phyloP scores from a whole-genome alignment of 306 rosid genomes.

The Cicer pinnatifidum region DNA sequence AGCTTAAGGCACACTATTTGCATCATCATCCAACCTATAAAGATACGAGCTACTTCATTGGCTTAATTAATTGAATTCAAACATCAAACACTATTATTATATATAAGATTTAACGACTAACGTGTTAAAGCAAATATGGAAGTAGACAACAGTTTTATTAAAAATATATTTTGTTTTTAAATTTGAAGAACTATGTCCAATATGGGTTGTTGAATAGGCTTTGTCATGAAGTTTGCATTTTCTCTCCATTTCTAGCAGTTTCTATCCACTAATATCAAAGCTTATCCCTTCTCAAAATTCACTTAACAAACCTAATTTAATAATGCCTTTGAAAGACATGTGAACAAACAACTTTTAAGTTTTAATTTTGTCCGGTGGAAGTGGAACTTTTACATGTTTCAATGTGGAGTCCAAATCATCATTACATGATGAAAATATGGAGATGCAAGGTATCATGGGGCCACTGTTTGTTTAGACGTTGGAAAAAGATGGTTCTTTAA shows the following conservation, averaged over 20 bases:
- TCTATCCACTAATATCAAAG: constrained; percentile 33
- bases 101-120: constrained; percentile 38
- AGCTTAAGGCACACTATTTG: constrained; percentile 11
- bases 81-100: not conserved
- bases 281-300: constrained; percentile 40
- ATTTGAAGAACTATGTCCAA: constrained; percentile 47
- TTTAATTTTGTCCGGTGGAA: constrained; percentile 39
- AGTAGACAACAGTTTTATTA: constrained; percentile 20
- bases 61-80: constrained; percentile 40
- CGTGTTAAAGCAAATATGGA: constrained; percentile 50
- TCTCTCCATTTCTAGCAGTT: constrained; percentile 22
- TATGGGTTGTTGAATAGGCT: constrained; percentile 65
- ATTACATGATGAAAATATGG: constrained; percentile 36
- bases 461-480: constrained; percentile 6
- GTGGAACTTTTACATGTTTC: constrained; percentile 46
- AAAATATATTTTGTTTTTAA: not conserved
- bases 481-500: constrained; percentile 2
- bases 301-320: constrained; percentile 45
- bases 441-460: constrained; percentile 35
- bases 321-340: constrained; percentile 53
- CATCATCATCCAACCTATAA: constrained; percentile 57
- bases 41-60: constrained; percentile 27
- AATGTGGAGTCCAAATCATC: constrained; percentile 37
- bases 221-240: constrained; percentile 55
- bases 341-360: constrained; percentile 53